Base-by-base conservation (phyloP, 768 basidiomycete species). In the Boletus subparvulus region DNA sequence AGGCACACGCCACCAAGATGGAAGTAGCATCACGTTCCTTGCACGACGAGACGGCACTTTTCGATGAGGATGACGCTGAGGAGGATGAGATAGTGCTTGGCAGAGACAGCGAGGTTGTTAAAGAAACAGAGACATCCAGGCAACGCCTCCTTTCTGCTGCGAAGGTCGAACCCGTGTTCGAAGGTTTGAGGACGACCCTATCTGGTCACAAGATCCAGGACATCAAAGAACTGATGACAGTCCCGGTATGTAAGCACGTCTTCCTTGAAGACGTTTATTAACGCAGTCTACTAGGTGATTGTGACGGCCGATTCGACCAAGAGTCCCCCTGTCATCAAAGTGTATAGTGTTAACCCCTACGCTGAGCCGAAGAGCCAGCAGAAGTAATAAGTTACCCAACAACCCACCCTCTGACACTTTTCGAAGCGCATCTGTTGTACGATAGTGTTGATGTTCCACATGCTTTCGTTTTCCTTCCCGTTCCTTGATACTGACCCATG, bases 301-400 rank as follows among this genome's bases (percentile, higher is more conserved):
- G 87, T 97, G 63, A 95, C 94, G 41, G 93, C 93, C 33, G 94
- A 98, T 72, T 75, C 96, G 64, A 93, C 92, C 59, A 97, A 96
- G 83, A 93, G 90, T 64, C 94, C 94, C 40, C 94, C 94, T 5
- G 92, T 98, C 66, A 90, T 98, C 80, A 95, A 97, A 74, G 94
- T 98, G 55, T 94, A 94, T 79, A 94, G 92, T 65, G 90, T 94
- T 67, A 94, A 94, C 69, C 94, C 94, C 9, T 95, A 91, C 72
- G 87, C 91, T 41, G 80, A 81, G 58, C 73, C 76, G 61, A 82
- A 81, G 72, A 32, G 3, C 33, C 64, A 60, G 47, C 60, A 47
- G 40, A 59, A 48, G 56, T 78, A 78, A 71, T 77, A 63, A 73
- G 63, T 52, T 54, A 54, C 58, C 51, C 59, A 13, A 41, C 33